A percentile compares a stretch with the other conserved stretches of the same genome.
Evolutionary conservation across 2,329 filamentous ascomycete species (phyloP).

Genomic region (Emergomyces africanus): DNA sequence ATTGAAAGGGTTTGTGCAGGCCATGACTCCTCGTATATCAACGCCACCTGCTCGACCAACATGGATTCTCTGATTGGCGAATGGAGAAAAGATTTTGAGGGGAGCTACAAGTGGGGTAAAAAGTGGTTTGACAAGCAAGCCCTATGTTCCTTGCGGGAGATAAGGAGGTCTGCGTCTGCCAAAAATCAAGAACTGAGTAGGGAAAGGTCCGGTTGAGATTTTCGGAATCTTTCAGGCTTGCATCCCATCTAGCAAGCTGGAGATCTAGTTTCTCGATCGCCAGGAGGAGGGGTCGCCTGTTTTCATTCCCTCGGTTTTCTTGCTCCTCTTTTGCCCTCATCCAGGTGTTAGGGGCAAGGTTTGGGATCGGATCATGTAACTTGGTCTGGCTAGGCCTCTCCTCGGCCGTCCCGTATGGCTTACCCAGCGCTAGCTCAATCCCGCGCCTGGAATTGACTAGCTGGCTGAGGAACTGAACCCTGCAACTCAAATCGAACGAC

Average conservation of each 20-base stretch:
- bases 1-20: background rate
- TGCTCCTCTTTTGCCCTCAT: background rate
- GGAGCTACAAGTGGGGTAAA: background rate
- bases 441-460: background rate
- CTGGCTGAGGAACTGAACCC: background rate
- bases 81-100: background rate
- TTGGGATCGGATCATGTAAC: too few species aligned
- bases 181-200: background rate
- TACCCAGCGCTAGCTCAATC: background rate
- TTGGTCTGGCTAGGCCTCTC: background rate
- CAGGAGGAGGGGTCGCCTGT: too few species aligned
- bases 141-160: background rate
- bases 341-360: background rate
- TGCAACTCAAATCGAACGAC: background rate
- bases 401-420: background rate
- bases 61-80: background rate
- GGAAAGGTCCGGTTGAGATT: background rate
- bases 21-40: background rate
- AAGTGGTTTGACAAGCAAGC: background rate
- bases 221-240: background rate
- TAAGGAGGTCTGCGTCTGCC: background rate
- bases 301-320: too few species aligned
- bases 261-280: background rate
- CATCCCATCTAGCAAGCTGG: background rate
- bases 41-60: background rate